Conservation (phyloP, 2,329 filamentous ascomycete species). For the Ophiostoma sp. region DNA sequence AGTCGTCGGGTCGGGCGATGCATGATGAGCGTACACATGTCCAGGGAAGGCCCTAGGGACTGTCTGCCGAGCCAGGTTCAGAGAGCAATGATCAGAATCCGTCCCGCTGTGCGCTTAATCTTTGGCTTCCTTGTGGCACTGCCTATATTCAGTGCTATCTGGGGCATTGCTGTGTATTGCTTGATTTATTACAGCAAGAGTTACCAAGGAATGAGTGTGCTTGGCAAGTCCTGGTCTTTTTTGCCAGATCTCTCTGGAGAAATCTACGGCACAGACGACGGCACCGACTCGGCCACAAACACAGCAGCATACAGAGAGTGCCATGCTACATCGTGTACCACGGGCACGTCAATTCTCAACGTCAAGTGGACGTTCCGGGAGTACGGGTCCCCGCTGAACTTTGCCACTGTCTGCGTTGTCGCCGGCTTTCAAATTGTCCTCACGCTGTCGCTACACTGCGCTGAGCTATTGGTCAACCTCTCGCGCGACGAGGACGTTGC, state of each 20-base stretch:
- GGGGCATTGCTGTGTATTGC: not conserved
- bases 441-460: constrained; percentile 30
- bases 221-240: not conserved
- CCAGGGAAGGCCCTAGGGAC: too few species aligned
- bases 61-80: not conserved
- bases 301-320: constrained; percentile 26
- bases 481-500: constrained; percentile 32
- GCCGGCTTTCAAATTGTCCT: constrained; percentile 30
- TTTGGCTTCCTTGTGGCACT: not conserved
- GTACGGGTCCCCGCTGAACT: not conserved
- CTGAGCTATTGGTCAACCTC: constrained; percentile 30
- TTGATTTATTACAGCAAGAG: not conserved
- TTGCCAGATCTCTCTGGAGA: constrained; percentile 24
- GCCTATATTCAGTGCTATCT: not conserved
- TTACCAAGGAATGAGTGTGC: not conserved
- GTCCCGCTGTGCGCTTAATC: not conserved
- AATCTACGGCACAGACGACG: constrained; percentile 30
- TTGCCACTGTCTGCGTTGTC: constrained; percentile 30
- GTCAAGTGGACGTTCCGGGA: constrained; percentile 24
- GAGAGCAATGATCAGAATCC: not conserved
- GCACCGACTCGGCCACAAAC: constrained; percentile 28
- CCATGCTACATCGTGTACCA: constrained; percentile 28
- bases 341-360: constrained; percentile 31
- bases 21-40: constrained; percentile 12
- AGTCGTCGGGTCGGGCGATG: not conserved